Conservation (phyloP, 202 grass and related monocot species). For the Hordeum pubiflorum region DNA sequence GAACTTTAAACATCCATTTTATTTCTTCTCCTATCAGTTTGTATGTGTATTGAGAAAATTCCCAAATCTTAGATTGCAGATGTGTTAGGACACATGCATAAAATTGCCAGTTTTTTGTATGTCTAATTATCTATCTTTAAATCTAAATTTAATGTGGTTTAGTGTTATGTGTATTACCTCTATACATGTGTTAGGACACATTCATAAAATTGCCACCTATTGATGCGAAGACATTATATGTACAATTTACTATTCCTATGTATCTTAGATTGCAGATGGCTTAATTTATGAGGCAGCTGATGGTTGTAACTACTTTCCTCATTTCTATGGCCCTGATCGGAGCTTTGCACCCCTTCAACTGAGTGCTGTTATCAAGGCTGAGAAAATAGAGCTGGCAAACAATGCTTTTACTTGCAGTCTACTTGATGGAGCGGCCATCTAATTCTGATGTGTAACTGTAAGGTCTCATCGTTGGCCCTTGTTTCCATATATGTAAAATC, state of each 20-base stretch:
- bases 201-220: neutral
- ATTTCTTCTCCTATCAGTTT: neutral
- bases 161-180: neutral
- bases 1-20: neutral
- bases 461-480: neutral
- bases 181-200: neutral
- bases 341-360: conserved; percentile 54
- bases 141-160: neutral
- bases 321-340: conserved; percentile 68
- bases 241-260: conserved; percentile 4
- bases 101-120: too few species aligned
- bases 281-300: conserved; percentile 66
- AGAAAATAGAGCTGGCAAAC: conserved; percentile 41
- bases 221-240: neutral
- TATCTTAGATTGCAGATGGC: conserved; percentile 49
- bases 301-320: conserved; percentile 59
- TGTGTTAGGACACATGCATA: too few species aligned
- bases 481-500: neutral
- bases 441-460: neutral
- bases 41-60: neutral
- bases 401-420: conserved; percentile 49
- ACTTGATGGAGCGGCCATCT: conserved; percentile 27
- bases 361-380: conserved; percentile 36
- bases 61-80: neutral
- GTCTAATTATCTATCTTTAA: neutral